Evolutionary conservation across 345 rosid species (phyloP), one percentile per base, ranked within the genome.

Genomic region (Syzygium jambos): DNA sequence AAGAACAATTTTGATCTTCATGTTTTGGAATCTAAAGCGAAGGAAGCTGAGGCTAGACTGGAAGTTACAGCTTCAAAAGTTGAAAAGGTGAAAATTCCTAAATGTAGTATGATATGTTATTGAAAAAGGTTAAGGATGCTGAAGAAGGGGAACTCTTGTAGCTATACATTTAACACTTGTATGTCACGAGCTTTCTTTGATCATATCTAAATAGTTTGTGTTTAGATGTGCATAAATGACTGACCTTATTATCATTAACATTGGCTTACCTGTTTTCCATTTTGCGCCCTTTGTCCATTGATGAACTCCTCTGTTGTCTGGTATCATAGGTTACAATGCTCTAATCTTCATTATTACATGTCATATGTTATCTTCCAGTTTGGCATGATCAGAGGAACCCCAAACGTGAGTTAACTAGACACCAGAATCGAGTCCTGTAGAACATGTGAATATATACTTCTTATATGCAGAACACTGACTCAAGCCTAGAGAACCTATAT

Each of bases 1-100:
- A 93, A 90, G 91, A 92, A 89, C 94, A 96, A 97, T 88, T 97
- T 95, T 89, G 96, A 95, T 88, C 89, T 95, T 88, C 94, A 97
- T 88, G 93, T 93, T 88, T 88, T 95, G 85, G 89, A 93, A 89
- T 91, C 92, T 22, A 93, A 90, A 90, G 98, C 91, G 1, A 87
- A 87, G 90, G 94, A 93, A 14, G 93, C 94, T 22, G 94, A 93
- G 84, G 92, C 86, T 65, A 88, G 91, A 89, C 85, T 95, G 85
- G 89, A 90, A 86, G 89, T 84, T 29, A 86, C 85, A 17, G 92
- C 90, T 87, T 91, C 90, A 83, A 89, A 86, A 90, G 95, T 91
- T 84, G 92, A 93, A 87, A 90, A 94, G 95, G 98, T 95, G 43
- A 68, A 22, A 38, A 17, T 82, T 89, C 43, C 41, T 51, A 49